Evolutionary conservation across 306 rosid species (phyloP).

Genomic region (Potentilla sterilis): DNA sequence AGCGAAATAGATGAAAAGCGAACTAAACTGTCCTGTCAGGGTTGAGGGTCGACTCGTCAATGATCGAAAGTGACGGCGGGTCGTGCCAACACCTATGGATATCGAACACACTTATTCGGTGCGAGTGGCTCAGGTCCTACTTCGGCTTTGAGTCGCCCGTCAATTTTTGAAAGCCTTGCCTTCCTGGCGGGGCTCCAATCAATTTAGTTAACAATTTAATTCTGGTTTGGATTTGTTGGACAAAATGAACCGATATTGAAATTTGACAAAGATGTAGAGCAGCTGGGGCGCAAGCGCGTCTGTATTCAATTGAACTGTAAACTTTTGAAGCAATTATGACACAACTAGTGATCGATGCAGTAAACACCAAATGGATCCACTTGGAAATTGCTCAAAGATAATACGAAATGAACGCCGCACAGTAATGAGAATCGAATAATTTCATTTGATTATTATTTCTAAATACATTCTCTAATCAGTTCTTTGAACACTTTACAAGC

Average conservation of each 20-base stretch:
- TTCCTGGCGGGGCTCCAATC: background rate
- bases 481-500: background rate
- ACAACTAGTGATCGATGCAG: too few relatives aligned
- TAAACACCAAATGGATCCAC: too few relatives aligned
- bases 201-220: background rate
- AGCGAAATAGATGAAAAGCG: rapidly evolving
- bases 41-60: constrained; percentile 60
- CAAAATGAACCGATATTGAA: too few relatives aligned
- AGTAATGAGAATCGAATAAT: background rate
- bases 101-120: constrained; percentile 37
- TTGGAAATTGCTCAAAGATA: too few relatives aligned
- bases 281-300: too few relatives aligned
- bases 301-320: too few relatives aligned
- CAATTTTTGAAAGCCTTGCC: constrained; percentile 71
- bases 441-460: background rate
- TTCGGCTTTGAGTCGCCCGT: constrained; percentile 57
- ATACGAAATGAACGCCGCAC: too few relatives aligned
- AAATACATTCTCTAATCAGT: background rate
- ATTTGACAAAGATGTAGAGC: too few relatives aligned
- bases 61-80: constrained; percentile 77
- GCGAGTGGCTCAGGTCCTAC: constrained; percentile 54
- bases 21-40: constrained; percentile 68
- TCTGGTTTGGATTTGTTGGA: too few relatives aligned
- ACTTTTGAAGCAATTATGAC: too few relatives aligned
- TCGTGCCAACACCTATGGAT: constrained; percentile 59